Evolutionary conservation across 2,329 filamentous ascomycete species (phyloP).

Genomic region (Botrytis pseudocinerea): DNA sequence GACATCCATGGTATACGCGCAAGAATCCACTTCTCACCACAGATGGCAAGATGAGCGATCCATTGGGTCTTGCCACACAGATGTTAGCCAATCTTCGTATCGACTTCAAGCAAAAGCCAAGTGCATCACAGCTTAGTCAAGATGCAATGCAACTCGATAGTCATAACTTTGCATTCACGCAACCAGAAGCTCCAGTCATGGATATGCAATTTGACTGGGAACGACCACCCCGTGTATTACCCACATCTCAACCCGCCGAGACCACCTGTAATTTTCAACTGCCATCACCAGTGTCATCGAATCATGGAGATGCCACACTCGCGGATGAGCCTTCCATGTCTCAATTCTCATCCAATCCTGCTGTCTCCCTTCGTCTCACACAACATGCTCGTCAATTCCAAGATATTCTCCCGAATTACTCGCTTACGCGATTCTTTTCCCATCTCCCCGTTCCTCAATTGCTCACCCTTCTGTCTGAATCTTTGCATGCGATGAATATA

Average conservation of each 20-base stretch:
- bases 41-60: slow-evolving; percentile 75
- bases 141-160: slow-evolving; percentile 73
- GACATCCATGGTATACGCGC: slow-evolving; percentile 93
- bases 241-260: slow-evolving; percentile 48
- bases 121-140: slow-evolving; percentile 42
- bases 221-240: slow-evolving; percentile 52
- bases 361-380: slow-evolving; percentile 79
- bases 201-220: slow-evolving; percentile 89
- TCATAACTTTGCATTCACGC: slow-evolving; percentile 69
- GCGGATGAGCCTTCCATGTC: slow-evolving; percentile 82
- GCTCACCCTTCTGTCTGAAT: slow-evolving; percentile 75
- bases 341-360: slow-evolving; percentile 80
- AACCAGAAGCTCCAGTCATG: slow-evolving; percentile 74
- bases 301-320: slow-evolving; percentile 49
- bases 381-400: slow-evolving; percentile 85
- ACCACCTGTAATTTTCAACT: slow-evolving; percentile 52
- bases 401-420: slow-evolving; percentile 86
- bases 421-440: slow-evolving; percentile 90
- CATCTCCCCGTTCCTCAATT: slow-evolving; percentile 73
- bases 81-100: slow-evolving; percentile 93
- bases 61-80: slow-evolving; percentile 82
- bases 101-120: slow-evolving; percentile 72
- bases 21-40: slow-evolving; percentile 73
- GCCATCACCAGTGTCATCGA: slow-evolving; percentile 3
- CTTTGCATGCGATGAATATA: slow-evolving; percentile 82